phyloP scores from a whole-genome alignment of 208 protist genomes.

The Wallacemonas sp. region DNA sequence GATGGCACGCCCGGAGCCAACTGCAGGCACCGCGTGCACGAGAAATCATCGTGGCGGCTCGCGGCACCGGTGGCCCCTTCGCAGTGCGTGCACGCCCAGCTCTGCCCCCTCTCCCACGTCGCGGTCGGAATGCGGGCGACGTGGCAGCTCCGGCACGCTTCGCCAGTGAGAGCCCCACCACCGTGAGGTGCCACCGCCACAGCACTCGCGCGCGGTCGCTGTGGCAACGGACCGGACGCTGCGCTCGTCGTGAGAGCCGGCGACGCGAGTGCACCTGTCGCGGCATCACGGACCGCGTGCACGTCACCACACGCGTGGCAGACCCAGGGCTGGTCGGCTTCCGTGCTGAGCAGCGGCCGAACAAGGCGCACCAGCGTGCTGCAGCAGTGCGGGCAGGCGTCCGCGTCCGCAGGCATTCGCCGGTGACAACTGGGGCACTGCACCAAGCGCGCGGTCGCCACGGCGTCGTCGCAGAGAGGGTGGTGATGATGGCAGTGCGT shows the following conservation, averaged over 20 bases:
- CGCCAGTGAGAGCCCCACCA: not conserved
- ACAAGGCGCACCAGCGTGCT: constrained; percentile 20
- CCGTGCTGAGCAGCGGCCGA: constrained; percentile 24
- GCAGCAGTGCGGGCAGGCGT: constrained; percentile 36
- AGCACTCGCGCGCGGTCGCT: not conserved
- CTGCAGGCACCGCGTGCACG: constrained; percentile 35
- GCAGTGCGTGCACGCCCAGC: constrained; percentile 47
- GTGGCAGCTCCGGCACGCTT: constrained; percentile 32
- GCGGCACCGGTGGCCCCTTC: not conserved
- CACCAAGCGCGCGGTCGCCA: constrained; percentile 18
- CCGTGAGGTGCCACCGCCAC: not conserved
- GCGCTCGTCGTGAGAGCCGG: not conserved
- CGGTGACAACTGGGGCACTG: constrained; percentile 39
- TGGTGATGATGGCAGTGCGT: constrained; percentile 31
- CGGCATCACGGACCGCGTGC: constrained; percentile 16
- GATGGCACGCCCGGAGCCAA: constrained; percentile 35
- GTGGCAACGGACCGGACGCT: not conserved
- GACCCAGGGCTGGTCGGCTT: constrained; percentile 35
- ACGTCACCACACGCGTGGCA: constrained; percentile 32
- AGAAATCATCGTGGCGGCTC: constrained; percentile 21
- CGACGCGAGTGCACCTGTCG: not conserved
- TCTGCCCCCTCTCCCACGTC: constrained; percentile 28
- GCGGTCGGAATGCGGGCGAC: constrained; percentile 23
- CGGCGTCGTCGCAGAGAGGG: constrained; percentile 34
- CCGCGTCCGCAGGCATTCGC: constrained; percentile 16